These are phyloP conservation scores for Phytopythium chamaehyphon DNA, from an alignment of 352 stramenopile species.

Conservation along the genomic window DNA sequence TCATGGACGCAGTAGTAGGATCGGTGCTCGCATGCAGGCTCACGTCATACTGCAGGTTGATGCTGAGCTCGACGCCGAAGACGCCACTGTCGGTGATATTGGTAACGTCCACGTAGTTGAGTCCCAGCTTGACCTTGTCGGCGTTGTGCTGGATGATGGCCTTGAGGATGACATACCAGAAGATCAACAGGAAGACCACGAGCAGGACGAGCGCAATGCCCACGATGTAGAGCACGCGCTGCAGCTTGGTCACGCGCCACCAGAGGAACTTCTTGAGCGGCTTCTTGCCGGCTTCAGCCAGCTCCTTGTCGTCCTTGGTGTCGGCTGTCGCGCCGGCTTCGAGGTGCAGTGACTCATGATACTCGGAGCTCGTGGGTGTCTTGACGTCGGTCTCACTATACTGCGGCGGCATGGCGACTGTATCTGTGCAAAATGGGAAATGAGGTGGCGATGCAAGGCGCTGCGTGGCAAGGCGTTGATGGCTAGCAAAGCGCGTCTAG, in stretches of 20 bases:
- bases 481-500: too few species aligned
- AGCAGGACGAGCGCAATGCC: constrained; percentile 34
- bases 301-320: constrained; percentile 19
- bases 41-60: constrained; percentile 47
- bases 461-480: too few species aligned
- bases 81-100: constrained; percentile 24
- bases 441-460: too few species aligned
- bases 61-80: constrained; percentile 46
- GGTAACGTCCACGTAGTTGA: constrained; percentile 71
- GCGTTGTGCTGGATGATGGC: constrained; percentile 59
- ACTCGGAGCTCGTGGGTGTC: constrained; percentile 1
- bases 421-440: too few species aligned
- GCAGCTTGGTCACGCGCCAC: constrained; percentile 49
- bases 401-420: not conserved
- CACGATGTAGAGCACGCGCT: constrained; percentile 41
- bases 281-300: constrained; percentile 13
- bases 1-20: constrained; percentile 37
- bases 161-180: constrained; percentile 54
- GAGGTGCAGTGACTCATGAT: constrained; percentile 4
- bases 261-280: constrained; percentile 42
- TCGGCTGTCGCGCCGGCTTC: not conserved
- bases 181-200: constrained; percentile 45
- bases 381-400: constrained; percentile 7
- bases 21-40: constrained; percentile 35
- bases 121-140: constrained; percentile 42